Percentiles rank a stretch among this genome's conserved stretches.
These are phyloP conservation scores for Didymella sp. DNA, from an alignment of 2,329 filamentous ascomycete species.

Conservation along the genomic window DNA sequence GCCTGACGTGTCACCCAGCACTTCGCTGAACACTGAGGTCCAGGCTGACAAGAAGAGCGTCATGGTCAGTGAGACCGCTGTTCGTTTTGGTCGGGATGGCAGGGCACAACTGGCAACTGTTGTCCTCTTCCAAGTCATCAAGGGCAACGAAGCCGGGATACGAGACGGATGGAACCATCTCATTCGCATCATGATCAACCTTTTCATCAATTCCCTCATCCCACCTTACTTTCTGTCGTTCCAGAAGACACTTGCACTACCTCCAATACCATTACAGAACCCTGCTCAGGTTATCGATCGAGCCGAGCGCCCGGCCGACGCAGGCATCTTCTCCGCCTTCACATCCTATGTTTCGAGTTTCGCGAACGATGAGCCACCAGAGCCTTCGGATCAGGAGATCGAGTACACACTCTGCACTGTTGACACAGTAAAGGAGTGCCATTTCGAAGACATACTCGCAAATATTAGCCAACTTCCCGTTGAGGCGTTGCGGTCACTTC, in stretches of 20 bases:
- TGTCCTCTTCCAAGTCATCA: slow-evolving; percentile 92
- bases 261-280: slow-evolving; percentile 85
- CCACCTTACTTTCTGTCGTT: slow-evolving; percentile 76
- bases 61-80: slow-evolving; percentile 98
- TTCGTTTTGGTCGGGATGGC: slow-evolving; percentile 93
- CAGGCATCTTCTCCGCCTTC: slow-evolving; percentile 89
- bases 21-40: slow-evolving; percentile 90
- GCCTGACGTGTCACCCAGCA: slow-evolving; percentile 77
- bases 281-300: slow-evolving; percentile 94
- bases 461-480: slow-evolving; percentile 77
- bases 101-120: slow-evolving; percentile 92
- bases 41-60: slow-evolving; percentile 90
- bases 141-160: slow-evolving; percentile 80
- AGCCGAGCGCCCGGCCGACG: slow-evolving; percentile 76
- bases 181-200: slow-evolving; percentile 89
- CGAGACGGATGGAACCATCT: slow-evolving; percentile 80
- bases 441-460: slow-evolving; percentile 79
- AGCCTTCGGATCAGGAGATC: slow-evolving; percentile 95
- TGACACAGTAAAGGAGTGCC: slow-evolving; percentile 90
- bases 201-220: slow-evolving; percentile 94
- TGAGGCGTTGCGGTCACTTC: slow-evolving; percentile 65
- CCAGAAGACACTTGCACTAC: slow-evolving; percentile 71
- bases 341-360: slow-evolving; percentile 99
- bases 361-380: slow-evolving; percentile 94
- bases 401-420: slow-evolving; percentile 95